Conservation (phyloP, 768 basidiomycete species). For the Atractiella rhizophila region DNA sequence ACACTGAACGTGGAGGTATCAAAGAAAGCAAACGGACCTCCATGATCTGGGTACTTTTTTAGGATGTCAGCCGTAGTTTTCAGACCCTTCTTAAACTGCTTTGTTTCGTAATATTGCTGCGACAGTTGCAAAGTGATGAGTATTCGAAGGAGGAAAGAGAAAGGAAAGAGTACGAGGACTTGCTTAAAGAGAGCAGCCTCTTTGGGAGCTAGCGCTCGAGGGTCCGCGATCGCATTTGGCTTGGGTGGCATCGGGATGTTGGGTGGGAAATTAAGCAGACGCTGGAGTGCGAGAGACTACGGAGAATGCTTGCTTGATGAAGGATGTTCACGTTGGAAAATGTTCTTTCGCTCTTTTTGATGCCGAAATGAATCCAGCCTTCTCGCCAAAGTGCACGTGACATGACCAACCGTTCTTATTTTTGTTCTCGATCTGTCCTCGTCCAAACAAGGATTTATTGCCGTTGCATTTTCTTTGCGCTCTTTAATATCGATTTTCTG, state of each 20-base stretch:
- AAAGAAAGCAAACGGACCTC: conserved; percentile 33
- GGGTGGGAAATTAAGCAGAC: conserved; percentile 57
- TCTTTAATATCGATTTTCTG: too few species aligned
- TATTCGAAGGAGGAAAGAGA: not conserved
- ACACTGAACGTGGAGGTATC: not conserved
- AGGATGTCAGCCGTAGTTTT: conserved; percentile 82
- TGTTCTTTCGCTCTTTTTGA: too few species aligned
- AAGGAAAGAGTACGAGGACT: too few species aligned
- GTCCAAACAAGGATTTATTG: too few species aligned
- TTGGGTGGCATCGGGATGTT: conserved; percentile 29
- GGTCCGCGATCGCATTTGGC: conserved; percentile 1
- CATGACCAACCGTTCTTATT: too few species aligned
- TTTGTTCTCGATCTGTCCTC: too few species aligned
- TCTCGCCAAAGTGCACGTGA: too few species aligned
- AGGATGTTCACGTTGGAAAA: too few species aligned
- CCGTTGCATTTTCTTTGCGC: too few species aligned
- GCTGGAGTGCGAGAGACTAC: too few species aligned
- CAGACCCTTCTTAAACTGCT: conserved; percentile 64
- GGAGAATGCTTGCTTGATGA: too few species aligned
- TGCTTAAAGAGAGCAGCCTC: conserved; percentile 10
- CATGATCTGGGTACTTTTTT: conserved; percentile 86
- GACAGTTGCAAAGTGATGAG: conserved; percentile 16
- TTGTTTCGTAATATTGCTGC: conserved; percentile 73
- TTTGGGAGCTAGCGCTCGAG: conserved; percentile 3
- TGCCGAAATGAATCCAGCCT: too few species aligned